Base-by-base conservation (phyloP, 1,284 basidiomycete species). In the Microbotryum intermedium region DNA sequence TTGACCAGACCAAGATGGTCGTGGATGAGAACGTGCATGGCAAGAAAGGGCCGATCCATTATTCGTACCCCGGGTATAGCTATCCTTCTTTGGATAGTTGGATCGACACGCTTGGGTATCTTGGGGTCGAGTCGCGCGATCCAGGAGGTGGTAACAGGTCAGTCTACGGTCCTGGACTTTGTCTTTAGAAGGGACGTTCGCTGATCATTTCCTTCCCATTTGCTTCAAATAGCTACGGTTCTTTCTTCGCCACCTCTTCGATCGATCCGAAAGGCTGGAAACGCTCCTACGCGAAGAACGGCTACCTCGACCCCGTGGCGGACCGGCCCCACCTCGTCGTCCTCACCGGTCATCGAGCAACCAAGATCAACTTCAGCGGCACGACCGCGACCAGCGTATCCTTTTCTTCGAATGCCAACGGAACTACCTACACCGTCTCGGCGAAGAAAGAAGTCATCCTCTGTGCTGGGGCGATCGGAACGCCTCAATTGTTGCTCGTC, bases 191-290 rank as follows among this genome's bases (percentile, higher is more conserved):
- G 21, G 29, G 18, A 13, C 6, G 13, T 6, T 18, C 58, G 56
- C 18, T 25, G 25, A 16, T 18, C 25, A 9, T 43, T 9, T 16
- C 11, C 50, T 51, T 21, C 29, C 23, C 16, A 16, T 46, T 28
- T 21, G 26, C 16, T 10, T 11, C 9, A 6, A 23, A 30, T 69
- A 78, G 21, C 65, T 77, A 76, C 74, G 81, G 83, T 50, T 76
- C 77, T 0, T 84, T 79, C 69, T 76, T 87, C 64, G 81, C 83
- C 0, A 81, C 83, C 1, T 83, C 81, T 16, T 78, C 80, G 39
- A 82, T 88, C 73, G 84, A 86, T 74, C 80, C 81, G 1, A 49
- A 72, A 39, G 86, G 84, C 70, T 78, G 81, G 78, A 82, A 82
- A 1, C 80, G 86, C 45, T 85, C 83, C 9, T 84, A 85, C 74